Conservation (phyloP, 768 basidiomycete genomes). For the Suillus subluteus region DNA sequence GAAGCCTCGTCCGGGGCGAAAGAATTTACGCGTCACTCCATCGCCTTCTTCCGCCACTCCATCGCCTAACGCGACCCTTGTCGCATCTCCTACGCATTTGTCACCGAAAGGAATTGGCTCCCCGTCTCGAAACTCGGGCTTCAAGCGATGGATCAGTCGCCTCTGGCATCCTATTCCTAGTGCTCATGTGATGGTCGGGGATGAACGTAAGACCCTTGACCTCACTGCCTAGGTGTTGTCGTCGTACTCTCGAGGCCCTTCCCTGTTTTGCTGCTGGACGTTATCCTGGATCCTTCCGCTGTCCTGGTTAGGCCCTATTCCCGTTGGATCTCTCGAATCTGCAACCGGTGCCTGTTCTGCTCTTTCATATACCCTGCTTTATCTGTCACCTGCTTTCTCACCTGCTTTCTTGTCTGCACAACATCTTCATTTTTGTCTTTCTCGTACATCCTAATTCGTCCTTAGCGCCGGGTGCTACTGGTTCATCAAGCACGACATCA, state of each 20-base stretch:
- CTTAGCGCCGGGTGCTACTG: not conserved
- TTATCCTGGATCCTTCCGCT: not conserved
- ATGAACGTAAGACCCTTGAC: constrained; percentile 12
- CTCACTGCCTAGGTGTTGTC: not conserved
- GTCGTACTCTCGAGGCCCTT: not conserved
- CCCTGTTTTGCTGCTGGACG: not conserved
- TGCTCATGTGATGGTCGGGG: constrained; percentile 7
- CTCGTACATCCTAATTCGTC: not conserved
- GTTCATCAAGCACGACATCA: constrained; percentile 1
- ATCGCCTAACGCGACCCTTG: constrained; percentile 9
- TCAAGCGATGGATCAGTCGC: constrained; percentile 14
- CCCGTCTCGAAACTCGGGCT: constrained; percentile 2
- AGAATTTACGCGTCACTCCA: not conserved
- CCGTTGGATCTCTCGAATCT: not conserved
- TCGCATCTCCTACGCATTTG: constrained; percentile 4
- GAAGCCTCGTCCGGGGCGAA: not conserved
- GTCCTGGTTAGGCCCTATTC: not conserved
- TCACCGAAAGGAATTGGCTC: constrained; percentile 4
- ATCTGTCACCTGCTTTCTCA: not conserved
- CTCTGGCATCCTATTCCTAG: constrained; percentile 12
- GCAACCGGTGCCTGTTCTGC: not conserved
- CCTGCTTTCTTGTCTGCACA: not conserved
- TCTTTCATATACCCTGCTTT: constrained; percentile 1
- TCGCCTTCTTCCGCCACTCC: not conserved
- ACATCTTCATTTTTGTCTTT: not conserved